Evolutionary conservation across 169 alveolate genomes (phyloP).

Genomic region (Plasmodium cynomolgi): DNA sequence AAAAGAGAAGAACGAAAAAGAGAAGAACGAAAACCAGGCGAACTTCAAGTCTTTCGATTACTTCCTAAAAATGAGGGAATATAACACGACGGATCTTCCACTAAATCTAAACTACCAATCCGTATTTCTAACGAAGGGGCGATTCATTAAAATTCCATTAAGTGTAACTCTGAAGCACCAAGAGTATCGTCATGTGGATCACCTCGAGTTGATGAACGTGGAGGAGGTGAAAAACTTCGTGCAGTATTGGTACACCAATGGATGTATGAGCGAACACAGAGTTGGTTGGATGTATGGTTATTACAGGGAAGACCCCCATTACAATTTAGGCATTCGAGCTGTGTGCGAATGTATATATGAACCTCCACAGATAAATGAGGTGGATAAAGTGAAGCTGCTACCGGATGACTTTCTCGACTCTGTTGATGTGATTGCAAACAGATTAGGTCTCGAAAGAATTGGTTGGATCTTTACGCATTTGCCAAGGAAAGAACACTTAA

Average conservation of each 20-base stretch:
- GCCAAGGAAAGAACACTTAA: constrained; percentile 94
- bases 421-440: constrained; percentile 94
- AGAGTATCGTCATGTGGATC: constrained; percentile 98
- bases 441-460: constrained; percentile 94
- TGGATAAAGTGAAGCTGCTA: constrained; percentile 73
- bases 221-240: constrained; percentile 95
- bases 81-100: constrained; percentile 85
- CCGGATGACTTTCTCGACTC: constrained; percentile 82
- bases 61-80: constrained; percentile 84
- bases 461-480: constrained; percentile 97
- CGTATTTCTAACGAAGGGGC: constrained; percentile 14
- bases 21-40: constrained; percentile 53
- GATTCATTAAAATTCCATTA: constrained; percentile 91
- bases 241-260: constrained; percentile 91
- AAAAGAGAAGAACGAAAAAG: not conserved
- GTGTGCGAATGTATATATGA: constrained; percentile 97
- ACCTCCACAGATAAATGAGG: constrained; percentile 94
- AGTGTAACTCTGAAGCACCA: constrained; percentile 96
- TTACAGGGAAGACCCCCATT: constrained; percentile 96
- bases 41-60: constrained; percentile 88
- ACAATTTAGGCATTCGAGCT: constrained; percentile 97
- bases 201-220: constrained; percentile 95
- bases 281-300: constrained; percentile 98
- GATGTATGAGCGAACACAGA: constrained; percentile 93
- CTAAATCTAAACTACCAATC: constrained; percentile 34